Base-by-base conservation (phyloP, 352 stramenopile genomes). In the Phytophthora cactorum region DNA sequence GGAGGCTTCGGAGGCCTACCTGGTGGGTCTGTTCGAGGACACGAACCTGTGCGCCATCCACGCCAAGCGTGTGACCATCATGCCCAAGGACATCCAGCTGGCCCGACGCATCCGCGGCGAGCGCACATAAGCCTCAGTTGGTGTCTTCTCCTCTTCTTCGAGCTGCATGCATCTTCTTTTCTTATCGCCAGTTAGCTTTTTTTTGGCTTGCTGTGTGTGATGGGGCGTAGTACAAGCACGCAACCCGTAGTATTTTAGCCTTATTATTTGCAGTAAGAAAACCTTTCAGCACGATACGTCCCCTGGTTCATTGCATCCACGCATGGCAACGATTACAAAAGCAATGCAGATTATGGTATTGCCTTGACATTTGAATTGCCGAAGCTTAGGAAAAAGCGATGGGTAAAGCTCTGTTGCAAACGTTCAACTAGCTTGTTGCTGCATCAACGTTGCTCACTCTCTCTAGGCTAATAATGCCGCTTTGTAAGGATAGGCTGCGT, bases 11-110 rank as follows among this genome's bases (percentile, higher is more conserved):
- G 95, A 98, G 77, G 93, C 93, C 34, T 98, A 98, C 77, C 87
- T 98, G 14, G 92, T 98, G 27, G 92, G 91, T 32, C 85, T 98
- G 41, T 98, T 98, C 61, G 95, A 98, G 75, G 93, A 98, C 79
- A 98, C 93, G 52, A 98, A 98, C 84, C 74, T 98, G 46, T 97
- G 91, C 72, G 95, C 95, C 59, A 98, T 98, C 67, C 96, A 98
- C 81, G 96, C 94, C 63, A 98, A 98, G 78, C 91, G 96, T 43
- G 92, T 98, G 27, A 99, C 96, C 22, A 98, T 99, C 80, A 98
- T 99, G 95, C 95, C 96, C 38, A 98, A 98, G 83, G 96, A 99
- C 74, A 98, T 99, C 45, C 95, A 98, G 80, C 81, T 98, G 11
- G 95, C 93, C 27, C 91, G 92, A 46, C 89, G 59, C 46, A 98